phyloP scores from a whole-genome alignment of 2,329 filamentous ascomycete genomes.

The Colletotrichum tropicicola region DNA sequence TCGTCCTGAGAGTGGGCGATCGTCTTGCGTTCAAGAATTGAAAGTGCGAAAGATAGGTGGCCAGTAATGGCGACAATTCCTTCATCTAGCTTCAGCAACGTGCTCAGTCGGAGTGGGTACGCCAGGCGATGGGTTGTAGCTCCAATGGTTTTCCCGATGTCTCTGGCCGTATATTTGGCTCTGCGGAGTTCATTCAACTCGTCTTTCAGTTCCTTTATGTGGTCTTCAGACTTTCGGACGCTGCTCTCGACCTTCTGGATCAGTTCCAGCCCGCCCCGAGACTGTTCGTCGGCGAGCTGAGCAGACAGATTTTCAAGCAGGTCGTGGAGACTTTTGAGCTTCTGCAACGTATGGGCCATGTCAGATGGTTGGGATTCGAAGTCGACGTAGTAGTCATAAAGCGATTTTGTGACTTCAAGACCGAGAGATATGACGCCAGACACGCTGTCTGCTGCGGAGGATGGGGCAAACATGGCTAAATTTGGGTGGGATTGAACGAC shows the following conservation, averaged over 20 bases:
- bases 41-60: conserved; percentile 40
- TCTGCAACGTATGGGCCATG: conserved; percentile 9
- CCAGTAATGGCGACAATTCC: conserved; percentile 41
- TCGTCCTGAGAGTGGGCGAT: conserved; percentile 35
- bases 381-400: conserved; percentile 43
- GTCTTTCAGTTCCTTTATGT: conserved; percentile 38
- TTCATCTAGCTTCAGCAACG: conserved; percentile 47
- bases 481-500: too few relatives aligned
- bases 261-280: conserved; percentile 28
- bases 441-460: conserved; percentile 34
- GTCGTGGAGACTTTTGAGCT: background rate
- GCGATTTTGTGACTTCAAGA: conserved; percentile 41
- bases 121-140: conserved; percentile 30
- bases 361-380: conserved; percentile 38
- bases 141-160: background rate
- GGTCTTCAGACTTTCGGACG: conserved; percentile 37
- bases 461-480: background rate
- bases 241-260: conserved; percentile 34
- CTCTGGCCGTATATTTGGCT: background rate
- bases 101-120: conserved; percentile 45
- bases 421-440: conserved; percentile 46
- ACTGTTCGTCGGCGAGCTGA: conserved; percentile 29
- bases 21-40: conserved; percentile 41
- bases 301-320: background rate
- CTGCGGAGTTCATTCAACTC: conserved; percentile 36